These are phyloP conservation scores for Arxiozyma slooffiae DNA, from an alignment of 1,139 yeast species.

Conservation along the genomic window DNA sequence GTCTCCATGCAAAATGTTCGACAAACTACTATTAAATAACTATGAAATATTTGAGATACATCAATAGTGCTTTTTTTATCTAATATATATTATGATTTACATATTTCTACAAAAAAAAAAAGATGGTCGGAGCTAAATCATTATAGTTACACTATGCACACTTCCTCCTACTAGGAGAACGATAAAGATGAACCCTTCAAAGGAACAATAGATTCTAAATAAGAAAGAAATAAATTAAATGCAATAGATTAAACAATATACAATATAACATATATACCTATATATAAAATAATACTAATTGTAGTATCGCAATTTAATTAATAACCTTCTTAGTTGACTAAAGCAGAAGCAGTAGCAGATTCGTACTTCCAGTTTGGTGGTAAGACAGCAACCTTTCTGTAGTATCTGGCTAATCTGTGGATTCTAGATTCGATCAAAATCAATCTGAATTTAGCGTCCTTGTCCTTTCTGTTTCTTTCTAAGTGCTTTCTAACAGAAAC, in stretches of 20 bases:
- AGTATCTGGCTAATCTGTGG: constrained; percentile 99
- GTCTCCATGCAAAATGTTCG: no score
- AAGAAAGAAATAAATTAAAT: background rate
- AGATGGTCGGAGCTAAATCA: no score
- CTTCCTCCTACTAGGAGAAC: no score
- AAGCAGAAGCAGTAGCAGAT: constrained; percentile 99
- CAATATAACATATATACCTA: background rate
- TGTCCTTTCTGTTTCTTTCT: constrained; percentile 99
- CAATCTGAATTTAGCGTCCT: constrained; percentile 99
- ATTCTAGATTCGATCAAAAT: constrained; percentile 99
- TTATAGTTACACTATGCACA: no score
- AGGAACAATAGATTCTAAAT: background rate
- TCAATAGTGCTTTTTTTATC: no score
- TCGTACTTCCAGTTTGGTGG: constrained; percentile 99
- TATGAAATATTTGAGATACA: no score
- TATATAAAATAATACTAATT: background rate
- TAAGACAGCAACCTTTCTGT: constrained; percentile 97
- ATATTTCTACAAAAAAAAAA: no score
- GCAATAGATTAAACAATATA: background rate
- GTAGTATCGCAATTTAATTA: constrained; percentile 1
- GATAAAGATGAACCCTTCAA: constrained; percentile 5
- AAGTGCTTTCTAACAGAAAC: constrained; percentile 99
- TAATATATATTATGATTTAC: no score
- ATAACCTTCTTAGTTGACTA: constrained; percentile 63
- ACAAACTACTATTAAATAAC: no score